A percentile compares a stretch with the other conserved stretches of the same genome.
phyloP scores from a whole-genome alignment of 2,329 filamentous ascomycete species.

The Colletotrichum brevisporum region DNA sequence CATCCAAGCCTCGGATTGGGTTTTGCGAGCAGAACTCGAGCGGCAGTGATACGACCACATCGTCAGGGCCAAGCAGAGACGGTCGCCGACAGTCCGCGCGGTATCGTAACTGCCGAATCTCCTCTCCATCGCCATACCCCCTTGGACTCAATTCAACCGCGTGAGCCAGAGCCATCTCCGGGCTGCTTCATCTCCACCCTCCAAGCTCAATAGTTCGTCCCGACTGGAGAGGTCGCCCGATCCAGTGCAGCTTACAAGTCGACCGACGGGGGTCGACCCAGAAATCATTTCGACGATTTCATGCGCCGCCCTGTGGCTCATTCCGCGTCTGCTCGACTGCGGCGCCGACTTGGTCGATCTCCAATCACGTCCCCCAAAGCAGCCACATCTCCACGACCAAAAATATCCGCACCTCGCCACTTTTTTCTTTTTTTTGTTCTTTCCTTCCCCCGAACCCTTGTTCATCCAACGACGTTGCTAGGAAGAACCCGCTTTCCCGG shows the following conservation, averaged over 20 bases:
- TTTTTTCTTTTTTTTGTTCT: slow-evolving; percentile 7
- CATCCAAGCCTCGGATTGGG: slow-evolving; percentile 16
- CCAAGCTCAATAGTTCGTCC: slow-evolving; percentile 40
- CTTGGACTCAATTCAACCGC: not conserved
- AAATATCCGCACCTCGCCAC: slow-evolving; percentile 36
- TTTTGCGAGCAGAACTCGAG: slow-evolving; percentile 10
- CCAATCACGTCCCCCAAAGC: slow-evolving; percentile 26
- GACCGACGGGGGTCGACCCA: slow-evolving; percentile 34
- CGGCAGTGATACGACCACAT: not conserved
- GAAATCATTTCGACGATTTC: slow-evolving; percentile 37
- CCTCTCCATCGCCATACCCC: not conserved
- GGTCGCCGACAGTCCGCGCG: not conserved
- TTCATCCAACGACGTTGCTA: slow-evolving; percentile 33
- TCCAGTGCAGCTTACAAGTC: slow-evolving; percentile 13
- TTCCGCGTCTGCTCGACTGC: slow-evolving; percentile 27
- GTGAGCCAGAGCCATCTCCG: slow-evolving; percentile 19
- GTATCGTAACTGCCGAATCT: slow-evolving; percentile 18
- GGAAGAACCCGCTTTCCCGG: slow-evolving; percentile 33
- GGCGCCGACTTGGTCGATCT: slow-evolving; percentile 23
- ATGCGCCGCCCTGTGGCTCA: slow-evolving; percentile 39
- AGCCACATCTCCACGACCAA: slow-evolving; percentile 39
- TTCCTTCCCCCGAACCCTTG: slow-evolving; percentile 33
- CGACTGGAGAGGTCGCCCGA: slow-evolving; percentile 28
- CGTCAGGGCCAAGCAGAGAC: slow-evolving; percentile 14
- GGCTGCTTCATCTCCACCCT: slow-evolving; percentile 31